Evolutionary conservation across 2,329 filamentous ascomycete genomes (phyloP), one percentile per base, ranked within the genome.

Genomic region (Pseudogymnoascus sp.): DNA sequence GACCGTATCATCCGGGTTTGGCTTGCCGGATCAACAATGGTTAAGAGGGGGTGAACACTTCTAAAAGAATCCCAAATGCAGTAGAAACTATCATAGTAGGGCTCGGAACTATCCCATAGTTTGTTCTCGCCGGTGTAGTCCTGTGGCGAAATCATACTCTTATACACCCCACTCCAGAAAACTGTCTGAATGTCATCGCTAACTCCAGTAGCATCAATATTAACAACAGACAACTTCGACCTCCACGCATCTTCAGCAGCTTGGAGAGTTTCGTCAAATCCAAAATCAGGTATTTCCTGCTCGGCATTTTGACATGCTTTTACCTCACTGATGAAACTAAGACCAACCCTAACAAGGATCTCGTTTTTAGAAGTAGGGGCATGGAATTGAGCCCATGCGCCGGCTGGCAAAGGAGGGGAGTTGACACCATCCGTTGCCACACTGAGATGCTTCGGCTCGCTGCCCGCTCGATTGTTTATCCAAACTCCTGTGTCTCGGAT

Each of bases 121-220:
- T 86, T 86, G 63, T 90, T 91, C 71, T 91, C 88, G 0, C 86
- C 86, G 0, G 88, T 90, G 68, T 89, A 90, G 69, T 90, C 88
- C 69, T 90, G 87, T 2, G 88, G 88, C 62, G 83, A 87, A 65
- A 90, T 84, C 82, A 90, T 84, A 2, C 84, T 82, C n/a, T 87
- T 79, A 70, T 91, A 91, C n/a, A 86, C 79, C 2, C 87, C 87
- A 47, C 85, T 88, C 79, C 87, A 90, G 68, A 91, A 89, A 17
- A 83, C 82, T n/a, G 74, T 84, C 64, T 87, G 76, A 1, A 87
- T 71, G 0, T 82, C 80, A 8, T 77, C 71, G 64, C 82, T 79
- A 1, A 86, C 83, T 4, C 83, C 82, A 0, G 80, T 77, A 0
- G 71, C 77, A 40, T 86, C 79, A 4, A 90, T 74, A 1, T 76